Evolutionary conservation across 2,329 filamentous ascomycete genomes (phyloP).

Genomic region (Verticillium tricorpus): DNA sequence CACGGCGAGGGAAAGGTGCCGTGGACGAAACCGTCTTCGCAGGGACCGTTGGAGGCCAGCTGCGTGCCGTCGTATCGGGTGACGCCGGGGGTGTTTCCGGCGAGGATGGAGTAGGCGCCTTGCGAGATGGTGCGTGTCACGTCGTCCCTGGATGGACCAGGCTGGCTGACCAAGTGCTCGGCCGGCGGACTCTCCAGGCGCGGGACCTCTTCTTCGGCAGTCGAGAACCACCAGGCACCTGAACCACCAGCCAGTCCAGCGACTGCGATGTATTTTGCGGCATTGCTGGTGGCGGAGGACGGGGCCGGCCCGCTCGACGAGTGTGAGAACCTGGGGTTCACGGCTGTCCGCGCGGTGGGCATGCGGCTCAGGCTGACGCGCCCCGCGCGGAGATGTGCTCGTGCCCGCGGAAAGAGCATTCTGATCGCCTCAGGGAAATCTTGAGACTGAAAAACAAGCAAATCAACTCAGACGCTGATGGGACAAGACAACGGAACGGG

Average conservation of each 20-base stretch:
- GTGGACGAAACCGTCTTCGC: constrained; percentile 27
- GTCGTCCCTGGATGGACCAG: not conserved
- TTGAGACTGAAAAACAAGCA: not conserved
- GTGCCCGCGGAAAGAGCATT: not conserved
- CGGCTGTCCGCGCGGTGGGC: not conserved
- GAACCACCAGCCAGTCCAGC: not conserved
- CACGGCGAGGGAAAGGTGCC: constrained; percentile 19
- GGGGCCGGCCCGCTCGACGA: not conserved
- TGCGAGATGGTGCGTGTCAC: not conserved
- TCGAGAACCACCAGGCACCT: not conserved
- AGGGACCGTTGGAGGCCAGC: constrained; percentile 25
- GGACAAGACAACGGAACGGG: no score
- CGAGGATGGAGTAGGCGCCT: not conserved
- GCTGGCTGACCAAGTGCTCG: not conserved
- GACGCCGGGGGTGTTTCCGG: constrained; percentile 8
- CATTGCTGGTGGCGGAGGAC: not conserved
- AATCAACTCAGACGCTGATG: no score
- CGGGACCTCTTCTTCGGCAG: not conserved
- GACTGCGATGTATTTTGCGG: not conserved
- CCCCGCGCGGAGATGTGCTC: not conserved
- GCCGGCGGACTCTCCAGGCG: not conserved
- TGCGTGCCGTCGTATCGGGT: constrained; percentile 25
- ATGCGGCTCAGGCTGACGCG: not conserved
- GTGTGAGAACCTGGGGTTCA: not conserved
- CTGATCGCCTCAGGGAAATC: not conserved